A percentile compares a stretch with the other conserved stretches of the same genome.
Conservation (phyloP, 2,329 filamentous ascomycete species). For the Cadophora luteo-olivacea region DNA sequence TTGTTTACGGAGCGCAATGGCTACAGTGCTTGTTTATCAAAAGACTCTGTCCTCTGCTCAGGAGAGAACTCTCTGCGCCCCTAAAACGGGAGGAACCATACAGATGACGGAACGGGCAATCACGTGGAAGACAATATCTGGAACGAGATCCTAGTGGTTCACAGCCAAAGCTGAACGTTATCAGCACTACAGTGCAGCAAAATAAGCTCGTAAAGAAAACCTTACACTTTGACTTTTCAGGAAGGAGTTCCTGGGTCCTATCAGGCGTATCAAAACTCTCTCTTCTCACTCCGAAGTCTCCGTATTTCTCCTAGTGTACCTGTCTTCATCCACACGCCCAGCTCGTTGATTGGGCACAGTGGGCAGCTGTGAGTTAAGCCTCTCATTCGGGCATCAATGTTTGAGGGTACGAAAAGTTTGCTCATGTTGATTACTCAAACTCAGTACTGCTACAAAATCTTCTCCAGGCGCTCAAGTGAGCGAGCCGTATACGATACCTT, state of each 20-base stretch:
- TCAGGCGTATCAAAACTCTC: not conserved
- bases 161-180: not conserved
- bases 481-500: not conserved
- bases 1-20: conserved; percentile 1
- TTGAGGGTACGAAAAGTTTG: not conserved
- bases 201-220: not conserved
- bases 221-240: conserved; percentile 2
- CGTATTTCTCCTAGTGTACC: not conserved
- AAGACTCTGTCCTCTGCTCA: not conserved
- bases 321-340: not conserved
- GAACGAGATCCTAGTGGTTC: not conserved
- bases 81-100: conserved; percentile 12
- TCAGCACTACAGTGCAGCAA: not conserved
- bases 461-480: not conserved
- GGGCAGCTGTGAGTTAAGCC: not conserved
- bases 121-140: conserved; percentile 2
- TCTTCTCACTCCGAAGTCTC: not conserved
- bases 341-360: not conserved
- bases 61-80: not conserved
- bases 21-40: conserved; percentile 1
- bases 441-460: not conserved
- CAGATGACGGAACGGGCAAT: not conserved
- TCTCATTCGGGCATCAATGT: not conserved
- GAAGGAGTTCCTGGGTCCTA: not conserved
- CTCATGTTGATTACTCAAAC: not conserved